A percentile compares a stretch with the other conserved stretches of the same genome.
Evolutionary conservation across 2,329 filamentous ascomycete genomes (phyloP).

Genomic region (Immersiporthe knoxdaviesiana): DNA sequence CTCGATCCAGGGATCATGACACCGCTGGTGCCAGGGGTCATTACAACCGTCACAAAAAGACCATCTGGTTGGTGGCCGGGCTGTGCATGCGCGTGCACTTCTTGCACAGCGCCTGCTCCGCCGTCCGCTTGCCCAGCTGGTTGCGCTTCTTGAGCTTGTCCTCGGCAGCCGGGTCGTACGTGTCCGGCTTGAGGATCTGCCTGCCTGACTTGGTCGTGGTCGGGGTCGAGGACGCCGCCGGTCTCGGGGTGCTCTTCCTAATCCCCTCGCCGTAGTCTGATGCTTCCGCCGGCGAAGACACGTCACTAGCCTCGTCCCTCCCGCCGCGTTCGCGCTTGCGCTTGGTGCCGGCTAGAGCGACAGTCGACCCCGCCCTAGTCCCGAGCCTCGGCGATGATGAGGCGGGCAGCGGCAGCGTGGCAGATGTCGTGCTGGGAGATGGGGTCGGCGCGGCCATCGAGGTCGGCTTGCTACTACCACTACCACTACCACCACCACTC

Average conservation of each 20-base stretch:
- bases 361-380: slow-evolving; percentile 13
- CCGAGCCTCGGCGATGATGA: slow-evolving; percentile 17
- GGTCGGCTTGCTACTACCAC: slow-evolving; percentile 30
- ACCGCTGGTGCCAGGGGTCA: slow-evolving; percentile 78
- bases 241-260: slow-evolving; percentile 30
- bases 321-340: slow-evolving; percentile 29
- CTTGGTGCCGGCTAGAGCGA: slow-evolving; percentile 24
- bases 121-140: slow-evolving; percentile 61
- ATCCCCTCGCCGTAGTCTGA: slow-evolving; percentile 41
- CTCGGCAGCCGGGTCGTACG: slow-evolving; percentile 62
- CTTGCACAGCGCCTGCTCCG: slow-evolving; percentile 67
- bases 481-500: slow-evolving; percentile 34
- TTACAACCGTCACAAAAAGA: slow-evolving; percentile 88
- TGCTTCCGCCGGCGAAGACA: slow-evolving; percentile 23
- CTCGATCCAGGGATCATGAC: slow-evolving; percentile 76
- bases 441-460: slow-evolving; percentile 38
- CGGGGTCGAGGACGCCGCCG: slow-evolving; percentile 48
- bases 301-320: slow-evolving; percentile 31
- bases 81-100: slow-evolving; percentile 74
- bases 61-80: slow-evolving; percentile 75
- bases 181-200: slow-evolving; percentile 67
- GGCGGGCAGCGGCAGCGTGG: slow-evolving; percentile 22
- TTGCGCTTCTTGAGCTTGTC: slow-evolving; percentile 44
- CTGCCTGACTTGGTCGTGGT: slow-evolving; percentile 78
- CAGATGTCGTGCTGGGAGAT: slow-evolving; percentile 8